These are phyloP conservation scores for Parastagonospora avenae DNA, from an alignment of 2,329 filamentous ascomycete species.

Conservation along the genomic window DNA sequence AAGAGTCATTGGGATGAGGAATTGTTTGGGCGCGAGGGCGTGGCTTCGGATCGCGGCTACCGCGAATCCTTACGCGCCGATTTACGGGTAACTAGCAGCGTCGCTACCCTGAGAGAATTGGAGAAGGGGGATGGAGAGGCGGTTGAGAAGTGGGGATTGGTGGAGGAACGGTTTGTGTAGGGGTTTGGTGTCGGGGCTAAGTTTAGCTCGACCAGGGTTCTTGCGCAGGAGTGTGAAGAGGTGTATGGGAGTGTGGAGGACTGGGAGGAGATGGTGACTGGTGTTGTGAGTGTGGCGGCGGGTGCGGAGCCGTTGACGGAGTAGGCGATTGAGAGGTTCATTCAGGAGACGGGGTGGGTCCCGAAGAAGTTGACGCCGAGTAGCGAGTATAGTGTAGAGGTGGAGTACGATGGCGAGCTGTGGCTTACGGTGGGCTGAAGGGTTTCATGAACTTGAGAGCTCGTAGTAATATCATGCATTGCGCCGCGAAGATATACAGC, in stretches of 20 bases:
- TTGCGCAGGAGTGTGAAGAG: constrained; percentile 1
- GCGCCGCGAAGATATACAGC: not conserved
- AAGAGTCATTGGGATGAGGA: constrained; percentile 13
- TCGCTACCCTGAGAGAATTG: not conserved
- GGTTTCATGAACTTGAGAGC: not conserved
- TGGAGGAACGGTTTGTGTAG: not conserved
- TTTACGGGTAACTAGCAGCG: constrained; percentile 7
- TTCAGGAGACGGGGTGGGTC: not conserved
- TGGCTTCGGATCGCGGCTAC: constrained; percentile 13
- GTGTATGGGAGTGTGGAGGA: not conserved
- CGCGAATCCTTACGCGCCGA: constrained; percentile 8
- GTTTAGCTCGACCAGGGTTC: constrained; percentile 5
- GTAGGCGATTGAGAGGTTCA: constrained; percentile 3
- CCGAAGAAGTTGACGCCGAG: not conserved
- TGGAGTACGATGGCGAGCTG: constrained; percentile 3
- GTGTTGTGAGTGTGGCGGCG: not conserved
- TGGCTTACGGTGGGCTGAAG: not conserved
- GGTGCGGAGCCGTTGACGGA: constrained; percentile 11
- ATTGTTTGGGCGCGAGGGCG: constrained; percentile 12
- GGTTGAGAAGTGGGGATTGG: constrained; percentile 5
- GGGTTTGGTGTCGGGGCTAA: constrained; percentile 10
- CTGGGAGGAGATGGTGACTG: not conserved
- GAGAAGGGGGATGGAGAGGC: constrained; percentile 2
- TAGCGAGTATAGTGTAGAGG: not conserved
- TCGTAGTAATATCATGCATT: not conserved